Evolutionary conservation across 2,329 filamentous ascomycete genomes (phyloP).

Genomic region (Balansia obtecta): DNA sequence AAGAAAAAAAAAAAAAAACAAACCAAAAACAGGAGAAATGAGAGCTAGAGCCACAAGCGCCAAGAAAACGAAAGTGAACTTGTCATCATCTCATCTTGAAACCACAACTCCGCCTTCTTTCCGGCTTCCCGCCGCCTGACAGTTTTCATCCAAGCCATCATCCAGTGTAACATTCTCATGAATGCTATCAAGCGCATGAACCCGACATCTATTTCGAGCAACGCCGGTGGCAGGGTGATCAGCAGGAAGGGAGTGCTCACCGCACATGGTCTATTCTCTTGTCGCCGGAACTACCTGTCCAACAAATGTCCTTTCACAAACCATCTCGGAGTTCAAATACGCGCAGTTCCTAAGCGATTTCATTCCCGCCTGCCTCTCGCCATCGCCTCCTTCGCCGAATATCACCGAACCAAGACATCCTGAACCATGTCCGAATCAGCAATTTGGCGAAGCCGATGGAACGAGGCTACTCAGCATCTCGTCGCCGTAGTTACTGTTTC

Average conservation of each 20-base stretch:
- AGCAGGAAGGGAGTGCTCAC: neutral
- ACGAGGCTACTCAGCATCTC: slow-evolving; percentile 3
- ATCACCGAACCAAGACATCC: slow-evolving; percentile 1
- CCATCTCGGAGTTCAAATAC: slow-evolving; percentile 4
- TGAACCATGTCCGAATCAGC: slow-evolving; percentile 4
- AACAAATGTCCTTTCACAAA: neutral
- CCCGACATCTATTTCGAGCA: slow-evolving; percentile 2
- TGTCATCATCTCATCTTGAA: no score
- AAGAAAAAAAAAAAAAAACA: no score
- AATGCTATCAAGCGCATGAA: neutral
- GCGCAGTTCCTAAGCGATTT: slow-evolving; percentile 2
- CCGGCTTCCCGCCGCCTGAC: no score
- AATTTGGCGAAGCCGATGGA: slow-evolving; percentile 9
- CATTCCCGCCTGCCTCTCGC: no score
- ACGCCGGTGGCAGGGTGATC: slow-evolving; percentile 2
- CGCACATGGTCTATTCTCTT: neutral
- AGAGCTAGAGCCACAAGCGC: no score
- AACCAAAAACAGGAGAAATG: no score
- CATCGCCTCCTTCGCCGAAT: neutral
- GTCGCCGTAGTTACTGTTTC: slow-evolving; percentile 19
- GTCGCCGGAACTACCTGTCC: neutral
- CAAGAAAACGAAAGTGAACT: no score
- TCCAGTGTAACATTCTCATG: neutral
- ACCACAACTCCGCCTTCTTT: no score
- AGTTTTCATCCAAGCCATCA: no score